Evolutionary conservation across 2,329 filamentous ascomycete genomes (phyloP).

Genomic region (Alternaria solani): DNA sequence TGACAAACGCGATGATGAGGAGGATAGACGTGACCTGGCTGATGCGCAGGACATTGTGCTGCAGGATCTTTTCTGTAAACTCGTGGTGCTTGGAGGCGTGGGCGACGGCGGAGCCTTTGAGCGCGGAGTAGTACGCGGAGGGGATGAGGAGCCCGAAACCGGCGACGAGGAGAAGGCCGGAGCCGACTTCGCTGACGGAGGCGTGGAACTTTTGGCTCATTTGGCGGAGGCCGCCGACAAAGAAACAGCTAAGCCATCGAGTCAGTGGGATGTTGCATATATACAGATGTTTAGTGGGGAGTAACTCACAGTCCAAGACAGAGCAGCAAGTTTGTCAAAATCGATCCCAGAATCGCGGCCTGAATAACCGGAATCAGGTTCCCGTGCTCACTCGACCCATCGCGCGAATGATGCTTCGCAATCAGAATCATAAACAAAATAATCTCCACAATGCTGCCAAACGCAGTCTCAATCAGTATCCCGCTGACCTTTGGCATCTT

Average conservation of each 20-base stretch:
- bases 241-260: conserved; percentile 70
- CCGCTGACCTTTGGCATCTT: conserved; percentile 79
- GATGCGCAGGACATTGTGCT: conserved; percentile 47
- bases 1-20: conserved; percentile 46
- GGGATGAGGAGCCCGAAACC: conserved; percentile 61
- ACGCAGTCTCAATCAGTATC: conserved; percentile 65
- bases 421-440: conserved; percentile 83
- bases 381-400: conserved; percentile 48
- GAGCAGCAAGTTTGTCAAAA: conserved; percentile 81
- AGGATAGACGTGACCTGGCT: conserved; percentile 49
- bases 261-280: background rate
- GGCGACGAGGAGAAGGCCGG: conserved; percentile 77
- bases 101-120: conserved; percentile 51
- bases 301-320: conserved; percentile 69
- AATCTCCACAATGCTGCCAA: conserved; percentile 81
- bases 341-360: conserved; percentile 83
- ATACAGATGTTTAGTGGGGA: too few species aligned
- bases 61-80: conserved; percentile 44
- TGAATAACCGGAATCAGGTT: conserved; percentile 71
- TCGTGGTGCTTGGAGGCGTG: conserved; percentile 37
- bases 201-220: conserved; percentile 77
- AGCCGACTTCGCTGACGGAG: conserved; percentile 80
- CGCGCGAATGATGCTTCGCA: conserved; percentile 54
- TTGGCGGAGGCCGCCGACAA: conserved; percentile 74
- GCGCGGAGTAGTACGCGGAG: conserved; percentile 51